A percentile compares a stretch with the other conserved stretches of the same genome.
These are phyloP conservation scores for Blastobotrys ciferrii DNA, from an alignment of 1,139 yeast species.

Conservation along the genomic window DNA sequence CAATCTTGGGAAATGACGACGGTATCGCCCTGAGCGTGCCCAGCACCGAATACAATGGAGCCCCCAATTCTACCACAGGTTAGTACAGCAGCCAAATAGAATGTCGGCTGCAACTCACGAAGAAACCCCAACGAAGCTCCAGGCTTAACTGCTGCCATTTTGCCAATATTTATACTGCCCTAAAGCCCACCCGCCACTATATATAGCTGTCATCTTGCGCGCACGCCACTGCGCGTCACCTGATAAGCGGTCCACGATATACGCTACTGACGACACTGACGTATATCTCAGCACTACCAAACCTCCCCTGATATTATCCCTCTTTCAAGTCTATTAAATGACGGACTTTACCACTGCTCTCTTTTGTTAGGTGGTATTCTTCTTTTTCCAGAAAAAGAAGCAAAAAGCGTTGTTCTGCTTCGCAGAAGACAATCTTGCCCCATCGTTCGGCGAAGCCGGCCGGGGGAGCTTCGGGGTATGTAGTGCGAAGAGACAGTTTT, in stretches of 20 bases:
- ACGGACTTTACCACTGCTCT: too few species aligned
- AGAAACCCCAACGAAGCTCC: constrained; percentile 22
- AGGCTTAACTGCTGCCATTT: constrained; percentile 21
- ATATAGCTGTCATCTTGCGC: neutral
- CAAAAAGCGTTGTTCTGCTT: too few species aligned
- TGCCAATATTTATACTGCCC: too few species aligned
- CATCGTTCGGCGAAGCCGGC: too few species aligned
- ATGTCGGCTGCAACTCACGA: constrained; percentile 14
- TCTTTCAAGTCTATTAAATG: too few species aligned
- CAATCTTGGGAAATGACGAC: constrained; percentile 28
- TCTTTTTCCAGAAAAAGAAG: too few species aligned
- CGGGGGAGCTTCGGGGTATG: too few species aligned
- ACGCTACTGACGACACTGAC: neutral
- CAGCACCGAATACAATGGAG: constrained; percentile 27
- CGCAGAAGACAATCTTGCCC: too few species aligned
- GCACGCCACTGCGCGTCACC: neutral
- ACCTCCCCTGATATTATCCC: too few species aligned
- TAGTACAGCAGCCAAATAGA: neutral
- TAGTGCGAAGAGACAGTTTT: too few species aligned
- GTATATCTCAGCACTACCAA: neutral
- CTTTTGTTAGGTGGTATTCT: too few species aligned
- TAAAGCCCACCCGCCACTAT: too few species aligned
- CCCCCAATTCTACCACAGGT: constrained; percentile 24
- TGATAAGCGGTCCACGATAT: constrained; percentile 1
- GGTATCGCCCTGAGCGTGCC: constrained; percentile 25